These are phyloP conservation scores for Chloris gayana DNA, from an alignment of 176 grass and related monocot species.

Conservation along the genomic window DNA sequence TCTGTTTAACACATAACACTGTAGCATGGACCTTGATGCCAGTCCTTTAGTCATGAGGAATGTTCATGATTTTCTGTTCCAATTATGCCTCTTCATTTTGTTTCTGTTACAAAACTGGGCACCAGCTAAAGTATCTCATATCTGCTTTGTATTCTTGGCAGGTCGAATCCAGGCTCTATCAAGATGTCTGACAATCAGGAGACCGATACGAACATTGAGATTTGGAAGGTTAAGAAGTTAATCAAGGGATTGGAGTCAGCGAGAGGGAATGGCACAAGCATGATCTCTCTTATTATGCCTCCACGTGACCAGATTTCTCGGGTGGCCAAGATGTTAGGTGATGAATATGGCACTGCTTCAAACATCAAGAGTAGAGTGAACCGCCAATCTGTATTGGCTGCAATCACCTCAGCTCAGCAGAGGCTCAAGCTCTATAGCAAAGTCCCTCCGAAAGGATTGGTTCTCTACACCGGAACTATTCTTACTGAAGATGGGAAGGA, in stretches of 20 bases:
- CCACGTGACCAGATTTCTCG: neutral
- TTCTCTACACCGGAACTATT: neutral
- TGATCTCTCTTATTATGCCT: slow-evolving; percentile 7
- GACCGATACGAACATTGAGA: neutral
- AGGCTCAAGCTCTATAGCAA: slow-evolving; percentile 6
- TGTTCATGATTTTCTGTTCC: neutral
- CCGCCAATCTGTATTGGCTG: slow-evolving; percentile 2
- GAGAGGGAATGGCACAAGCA: neutral
- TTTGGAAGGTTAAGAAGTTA: slow-evolving; percentile 5
- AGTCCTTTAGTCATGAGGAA: neutral
- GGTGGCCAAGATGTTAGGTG: neutral
- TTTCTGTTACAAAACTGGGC: neutral
- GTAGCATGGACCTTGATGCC: neutral
- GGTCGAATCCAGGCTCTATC: neutral
- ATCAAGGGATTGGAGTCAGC: neutral
- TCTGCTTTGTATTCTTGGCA: neutral
- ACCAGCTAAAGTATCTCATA: neutral
- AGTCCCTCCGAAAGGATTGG: neutral
- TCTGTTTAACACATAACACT: neutral
- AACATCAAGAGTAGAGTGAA: neutral
- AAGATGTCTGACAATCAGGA: neutral
- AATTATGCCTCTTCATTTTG: neutral
- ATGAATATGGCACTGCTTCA: neutral
- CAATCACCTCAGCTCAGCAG: neutral
- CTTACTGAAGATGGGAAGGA: slow-evolving; percentile 1